Conservation (phyloP, 495 filamentous ascomycete species). For the Neurospora pannonica region DNA sequence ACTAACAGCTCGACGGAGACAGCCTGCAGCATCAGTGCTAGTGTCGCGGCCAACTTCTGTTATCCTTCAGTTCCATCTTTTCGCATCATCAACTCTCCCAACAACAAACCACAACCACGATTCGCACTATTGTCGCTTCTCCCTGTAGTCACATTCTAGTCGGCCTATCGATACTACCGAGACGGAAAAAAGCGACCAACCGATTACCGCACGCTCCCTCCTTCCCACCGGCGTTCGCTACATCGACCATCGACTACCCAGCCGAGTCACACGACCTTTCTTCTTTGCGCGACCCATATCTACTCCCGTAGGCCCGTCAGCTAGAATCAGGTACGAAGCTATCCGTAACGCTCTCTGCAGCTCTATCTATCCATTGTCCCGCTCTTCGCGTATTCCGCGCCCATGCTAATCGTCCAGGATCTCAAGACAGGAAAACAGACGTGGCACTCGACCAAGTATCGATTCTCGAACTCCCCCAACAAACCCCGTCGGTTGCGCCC, state of each 20-base stretch:
- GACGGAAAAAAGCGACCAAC: background rate
- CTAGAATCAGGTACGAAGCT: background rate
- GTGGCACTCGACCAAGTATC: slow-evolving; percentile 20
- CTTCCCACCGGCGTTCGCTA: background rate
- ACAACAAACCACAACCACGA: background rate
- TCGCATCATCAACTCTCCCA: background rate
- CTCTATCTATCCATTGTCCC: background rate
- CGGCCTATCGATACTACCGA: background rate
- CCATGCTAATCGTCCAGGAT: slow-evolving; percentile 43
- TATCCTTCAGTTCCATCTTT: background rate
- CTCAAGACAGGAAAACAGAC: slow-evolving; percentile 27
- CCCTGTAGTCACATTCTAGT: background rate
- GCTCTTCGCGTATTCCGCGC: slow-evolving; percentile 2
- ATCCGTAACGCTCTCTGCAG: background rate
- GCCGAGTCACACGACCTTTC: background rate
- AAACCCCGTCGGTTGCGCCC: slow-evolving; percentile 17
- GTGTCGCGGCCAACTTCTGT: background rate
- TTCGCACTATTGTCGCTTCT: background rate
- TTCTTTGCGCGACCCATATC: background rate
- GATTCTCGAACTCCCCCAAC: slow-evolving; percentile 14
- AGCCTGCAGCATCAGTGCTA: background rate
- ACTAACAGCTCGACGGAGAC: background rate
- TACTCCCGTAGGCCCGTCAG: background rate
- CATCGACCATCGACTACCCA: background rate
- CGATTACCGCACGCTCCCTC: background rate